A percentile compares a stretch with the other conserved stretches of the same genome.
Conservation (phyloP, 441 rosid genomes). For the Dalechampia spathulata region DNA sequence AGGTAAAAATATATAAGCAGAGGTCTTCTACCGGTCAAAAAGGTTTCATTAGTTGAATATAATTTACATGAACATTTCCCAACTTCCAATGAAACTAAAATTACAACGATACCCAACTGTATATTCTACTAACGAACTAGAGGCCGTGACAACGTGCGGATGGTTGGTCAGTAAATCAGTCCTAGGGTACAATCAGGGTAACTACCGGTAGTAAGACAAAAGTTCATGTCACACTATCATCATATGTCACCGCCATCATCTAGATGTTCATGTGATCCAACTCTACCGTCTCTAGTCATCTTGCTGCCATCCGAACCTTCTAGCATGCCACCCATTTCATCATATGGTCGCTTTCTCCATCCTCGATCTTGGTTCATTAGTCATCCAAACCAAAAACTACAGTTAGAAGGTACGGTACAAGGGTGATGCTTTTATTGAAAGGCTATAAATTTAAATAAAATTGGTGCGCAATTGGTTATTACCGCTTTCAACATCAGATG, state of each 20-base stretch:
- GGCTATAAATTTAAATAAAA: slow-evolving; percentile 30
- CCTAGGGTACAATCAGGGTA: slow-evolving; percentile 12
- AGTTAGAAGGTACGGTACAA: slow-evolving; percentile 28
- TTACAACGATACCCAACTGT: slow-evolving; percentile 16
- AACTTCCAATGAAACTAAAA: slow-evolving; percentile 9
- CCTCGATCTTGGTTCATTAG: slow-evolving; percentile 28
- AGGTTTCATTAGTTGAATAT: background rate
- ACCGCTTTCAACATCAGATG: slow-evolving; percentile 98
- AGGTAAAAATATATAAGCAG: no score
- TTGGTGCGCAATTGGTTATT: slow-evolving; percentile 65
- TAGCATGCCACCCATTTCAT: slow-evolving; percentile 23
- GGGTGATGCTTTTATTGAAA: slow-evolving; percentile 16
- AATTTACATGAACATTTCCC: slow-evolving; percentile 20
- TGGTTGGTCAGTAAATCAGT: slow-evolving; percentile 9
- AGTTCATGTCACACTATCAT: no score
- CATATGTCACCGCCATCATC: slow-evolving; percentile 3
- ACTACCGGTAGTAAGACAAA: background rate
- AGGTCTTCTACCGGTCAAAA: no score
- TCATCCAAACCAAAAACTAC: slow-evolving; percentile 25
- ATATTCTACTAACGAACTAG: background rate
- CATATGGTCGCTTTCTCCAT: slow-evolving; percentile 29
- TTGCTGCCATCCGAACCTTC: slow-evolving; percentile 30
- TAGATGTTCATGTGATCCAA: no score
- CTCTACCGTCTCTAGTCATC: slow-evolving; percentile 10
- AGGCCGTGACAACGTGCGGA: slow-evolving; percentile 5